These are phyloP conservation scores for Nicotiana paniculata DNA, from an alignment of 257 asterid species.

Conservation along the genomic window DNA sequence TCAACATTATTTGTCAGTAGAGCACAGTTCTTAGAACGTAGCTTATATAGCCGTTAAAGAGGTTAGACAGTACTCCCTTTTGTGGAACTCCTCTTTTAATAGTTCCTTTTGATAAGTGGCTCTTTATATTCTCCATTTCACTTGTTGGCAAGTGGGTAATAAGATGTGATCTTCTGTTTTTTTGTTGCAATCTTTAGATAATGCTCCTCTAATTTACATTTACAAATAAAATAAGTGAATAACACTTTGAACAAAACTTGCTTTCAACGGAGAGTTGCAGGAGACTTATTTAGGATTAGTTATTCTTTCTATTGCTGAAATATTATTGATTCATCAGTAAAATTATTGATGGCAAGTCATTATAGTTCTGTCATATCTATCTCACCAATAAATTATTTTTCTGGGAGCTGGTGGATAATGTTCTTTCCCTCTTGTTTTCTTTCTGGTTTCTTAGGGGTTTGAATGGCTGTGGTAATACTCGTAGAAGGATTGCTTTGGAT, in stretches of 20 bases:
- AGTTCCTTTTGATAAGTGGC: neutral
- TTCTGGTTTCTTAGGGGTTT: conserved; percentile 40
- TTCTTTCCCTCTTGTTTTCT: neutral
- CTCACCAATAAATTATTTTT: neutral
- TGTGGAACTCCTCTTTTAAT: neutral
- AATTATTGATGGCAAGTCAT: neutral
- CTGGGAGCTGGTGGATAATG: neutral
- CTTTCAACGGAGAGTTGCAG: neutral
- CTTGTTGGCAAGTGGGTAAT: neutral
- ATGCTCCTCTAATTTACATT: neutral
- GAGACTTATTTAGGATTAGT: neutral
- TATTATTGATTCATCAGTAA: neutral
- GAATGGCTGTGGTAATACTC: conserved; percentile 45
- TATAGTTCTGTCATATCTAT: neutral
- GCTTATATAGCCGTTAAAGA: neutral
- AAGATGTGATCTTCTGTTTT: neutral
- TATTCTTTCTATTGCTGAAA: neutral
- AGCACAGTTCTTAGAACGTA: neutral
- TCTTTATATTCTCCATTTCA: neutral
- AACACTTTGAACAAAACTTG: neutral
- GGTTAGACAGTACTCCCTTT: neutral
- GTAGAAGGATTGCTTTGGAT: conserved; percentile 34
- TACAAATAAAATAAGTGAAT: neutral
- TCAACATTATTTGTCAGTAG: neutral
- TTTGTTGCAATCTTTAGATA: neutral